These are phyloP conservation scores for Lasiosphaeris hirsuta DNA, from an alignment of 495 filamentous ascomycete genomes.

Conservation along the genomic window DNA sequence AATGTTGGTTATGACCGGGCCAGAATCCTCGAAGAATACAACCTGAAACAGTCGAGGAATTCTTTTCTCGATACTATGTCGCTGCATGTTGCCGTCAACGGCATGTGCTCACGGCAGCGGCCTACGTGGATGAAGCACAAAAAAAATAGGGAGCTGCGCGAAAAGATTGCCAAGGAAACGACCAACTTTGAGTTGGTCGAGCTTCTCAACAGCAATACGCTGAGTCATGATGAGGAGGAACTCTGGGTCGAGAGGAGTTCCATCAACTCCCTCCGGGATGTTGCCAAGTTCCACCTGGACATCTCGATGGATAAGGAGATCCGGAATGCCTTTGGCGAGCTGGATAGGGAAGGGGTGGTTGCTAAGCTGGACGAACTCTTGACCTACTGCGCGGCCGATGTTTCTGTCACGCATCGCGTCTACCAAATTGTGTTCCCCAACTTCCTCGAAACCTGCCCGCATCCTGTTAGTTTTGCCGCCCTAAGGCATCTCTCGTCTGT, in stretches of 20 bases:
- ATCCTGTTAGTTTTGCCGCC: constrained; percentile 95
- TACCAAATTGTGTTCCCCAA: constrained; percentile 88
- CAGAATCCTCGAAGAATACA: constrained; percentile 85
- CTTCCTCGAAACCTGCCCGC: constrained; percentile 84
- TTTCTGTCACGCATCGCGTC: constrained; percentile 85
- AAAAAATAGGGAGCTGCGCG: constrained; percentile 80
- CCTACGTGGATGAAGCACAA: constrained; percentile 96
- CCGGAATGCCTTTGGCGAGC: constrained; percentile 81
- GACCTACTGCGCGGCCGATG: constrained; percentile 95
- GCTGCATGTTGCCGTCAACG: constrained; percentile 94
- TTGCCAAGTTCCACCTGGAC: constrained; percentile 93
- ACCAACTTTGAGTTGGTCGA: constrained; percentile 66
- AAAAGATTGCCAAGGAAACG: constrained; percentile 71
- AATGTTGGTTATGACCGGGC: constrained; percentile 96
- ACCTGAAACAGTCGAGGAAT: constrained; percentile 73
- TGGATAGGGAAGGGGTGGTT: constrained; percentile 65
- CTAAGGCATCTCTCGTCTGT: constrained; percentile 88
- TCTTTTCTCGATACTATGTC: constrained; percentile 98
- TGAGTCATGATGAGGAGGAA: constrained; percentile 84
- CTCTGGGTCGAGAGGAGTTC: constrained; percentile 93
- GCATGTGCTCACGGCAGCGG: constrained; percentile 96
- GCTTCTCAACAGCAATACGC: constrained; percentile 62
- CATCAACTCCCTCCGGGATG: constrained; percentile 90
- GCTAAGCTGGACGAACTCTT: constrained; percentile 75
- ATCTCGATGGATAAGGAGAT: constrained; percentile 87